Conservation (phyloP, 2,329 filamentous ascomycete species). For the Xenoacremonium recifei region DNA sequence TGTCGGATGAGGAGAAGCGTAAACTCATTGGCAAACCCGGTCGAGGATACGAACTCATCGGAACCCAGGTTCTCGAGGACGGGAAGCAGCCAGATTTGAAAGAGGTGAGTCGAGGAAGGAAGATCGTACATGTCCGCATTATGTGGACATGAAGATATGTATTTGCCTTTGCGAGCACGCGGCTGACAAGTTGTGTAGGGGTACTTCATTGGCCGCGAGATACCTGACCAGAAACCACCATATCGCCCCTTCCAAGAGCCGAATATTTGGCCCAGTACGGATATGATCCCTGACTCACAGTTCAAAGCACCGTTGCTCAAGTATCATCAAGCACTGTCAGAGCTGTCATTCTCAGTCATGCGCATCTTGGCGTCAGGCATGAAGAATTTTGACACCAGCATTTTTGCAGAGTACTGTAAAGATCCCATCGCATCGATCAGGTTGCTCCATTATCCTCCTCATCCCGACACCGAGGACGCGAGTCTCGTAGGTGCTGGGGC, state of each 20-base stretch:
- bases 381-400: background rate
- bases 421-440: background rate
- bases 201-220: constrained; percentile 1
- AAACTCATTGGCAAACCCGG: background rate
- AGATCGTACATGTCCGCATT: background rate
- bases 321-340: background rate
- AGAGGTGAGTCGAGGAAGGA: background rate
- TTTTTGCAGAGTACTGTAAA: background rate
- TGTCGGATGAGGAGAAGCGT: background rate
- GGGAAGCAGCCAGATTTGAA: constrained; percentile 1
- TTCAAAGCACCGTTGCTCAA: background rate
- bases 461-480: background rate
- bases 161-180: background rate
- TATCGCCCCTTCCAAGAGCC: constrained; percentile 1
- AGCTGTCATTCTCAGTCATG: background rate
- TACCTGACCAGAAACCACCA: constrained; percentile 1
- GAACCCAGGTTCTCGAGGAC: background rate
- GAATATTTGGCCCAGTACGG: background rate
- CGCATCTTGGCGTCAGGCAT: background rate
- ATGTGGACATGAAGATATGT: background rate
- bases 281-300: background rate
- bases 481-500: background rate
- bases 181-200: background rate
- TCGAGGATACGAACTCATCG: background rate
- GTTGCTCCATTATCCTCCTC: background rate